These are phyloP conservation scores for Hortaea sp. DNA, from an alignment of 2,329 filamentous ascomycete genomes.

Conservation along the genomic window DNA sequence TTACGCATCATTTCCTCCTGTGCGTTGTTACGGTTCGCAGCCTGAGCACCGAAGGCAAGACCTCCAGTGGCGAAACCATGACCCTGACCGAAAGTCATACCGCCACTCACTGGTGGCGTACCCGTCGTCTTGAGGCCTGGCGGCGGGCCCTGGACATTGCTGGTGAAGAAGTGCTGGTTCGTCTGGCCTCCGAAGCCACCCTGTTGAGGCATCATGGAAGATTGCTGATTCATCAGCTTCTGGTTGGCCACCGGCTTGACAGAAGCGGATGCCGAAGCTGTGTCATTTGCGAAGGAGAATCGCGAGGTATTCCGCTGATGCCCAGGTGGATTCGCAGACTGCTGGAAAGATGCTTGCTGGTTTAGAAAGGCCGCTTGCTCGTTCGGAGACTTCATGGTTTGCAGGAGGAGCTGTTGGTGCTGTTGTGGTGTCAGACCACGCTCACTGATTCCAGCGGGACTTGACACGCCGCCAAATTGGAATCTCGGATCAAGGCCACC, in stretches of 20 bases:
- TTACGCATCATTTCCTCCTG: slow-evolving; percentile 70
- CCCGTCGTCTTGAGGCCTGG: slow-evolving; percentile 91
- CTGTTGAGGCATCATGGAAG: slow-evolving; percentile 64
- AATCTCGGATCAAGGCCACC: slow-evolving; percentile 21
- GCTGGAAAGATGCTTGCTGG: slow-evolving; percentile 38
- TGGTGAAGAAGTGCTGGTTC: slow-evolving; percentile 63
- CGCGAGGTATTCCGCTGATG: slow-evolving; percentile 78
- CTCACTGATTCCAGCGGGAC: slow-evolving; percentile 51
- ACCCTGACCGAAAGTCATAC: slow-evolving; percentile 80
- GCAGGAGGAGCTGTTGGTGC: slow-evolving; percentile 57
- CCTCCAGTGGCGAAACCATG: slow-evolving; percentile 66
- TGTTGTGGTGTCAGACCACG: slow-evolving; percentile 73
- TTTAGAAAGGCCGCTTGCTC: slow-evolving; percentile 33
- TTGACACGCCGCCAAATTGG: slow-evolving; percentile 30
- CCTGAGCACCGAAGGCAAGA: slow-evolving; percentile 50
- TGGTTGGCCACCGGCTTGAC: slow-evolving; percentile 72
- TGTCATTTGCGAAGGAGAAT: slow-evolving; percentile 78
- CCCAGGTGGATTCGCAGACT: slow-evolving; percentile 46
- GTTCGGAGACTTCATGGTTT: slow-evolving; percentile 40
- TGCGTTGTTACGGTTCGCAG: slow-evolving; percentile 53
- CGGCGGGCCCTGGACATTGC: slow-evolving; percentile 82
- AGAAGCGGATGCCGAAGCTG: slow-evolving; percentile 46
- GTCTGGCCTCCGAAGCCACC: slow-evolving; percentile 43
- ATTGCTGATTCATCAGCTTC: slow-evolving; percentile 73
- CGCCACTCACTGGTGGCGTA: slow-evolving; percentile 72